Evolutionary conservation across 2,329 filamentous ascomycete genomes (phyloP).

Genomic region (Xylaria sp.): DNA sequence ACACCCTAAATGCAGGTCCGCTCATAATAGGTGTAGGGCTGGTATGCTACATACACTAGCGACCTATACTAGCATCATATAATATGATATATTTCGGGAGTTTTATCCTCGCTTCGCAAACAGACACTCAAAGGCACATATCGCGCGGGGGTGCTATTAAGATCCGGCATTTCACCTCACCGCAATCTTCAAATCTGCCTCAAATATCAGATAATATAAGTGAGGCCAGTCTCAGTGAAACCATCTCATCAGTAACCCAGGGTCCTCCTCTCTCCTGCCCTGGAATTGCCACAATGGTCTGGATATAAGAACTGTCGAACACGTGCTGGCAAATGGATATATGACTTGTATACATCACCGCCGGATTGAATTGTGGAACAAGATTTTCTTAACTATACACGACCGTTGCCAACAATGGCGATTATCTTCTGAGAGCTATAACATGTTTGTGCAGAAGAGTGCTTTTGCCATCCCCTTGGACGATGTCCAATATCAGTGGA

Average conservation of each 20-base stretch:
- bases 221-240: neutral
- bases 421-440: too few relatives aligned
- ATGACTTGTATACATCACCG: neutral
- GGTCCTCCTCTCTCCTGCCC: neutral
- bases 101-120: neutral
- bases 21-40: neutral
- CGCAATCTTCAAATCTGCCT: neutral
- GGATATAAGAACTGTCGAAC: neutral
- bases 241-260: neutral
- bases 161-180: neutral
- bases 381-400: too few relatives aligned
- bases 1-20: neutral
- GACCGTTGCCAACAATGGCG: too few relatives aligned
- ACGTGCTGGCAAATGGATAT: neutral
- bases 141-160: neutral
- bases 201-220: neutral
- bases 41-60: neutral
- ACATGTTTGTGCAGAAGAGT: too few relatives aligned
- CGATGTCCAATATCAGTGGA: too few relatives aligned
- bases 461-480: too few relatives aligned
- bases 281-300: neutral
- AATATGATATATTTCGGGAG: neutral
- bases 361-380: neutral
- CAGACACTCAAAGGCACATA: neutral
- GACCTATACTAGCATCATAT: neutral